Conservation (phyloP, 257 asterid genomes). For the Coffea canephora region DNA sequence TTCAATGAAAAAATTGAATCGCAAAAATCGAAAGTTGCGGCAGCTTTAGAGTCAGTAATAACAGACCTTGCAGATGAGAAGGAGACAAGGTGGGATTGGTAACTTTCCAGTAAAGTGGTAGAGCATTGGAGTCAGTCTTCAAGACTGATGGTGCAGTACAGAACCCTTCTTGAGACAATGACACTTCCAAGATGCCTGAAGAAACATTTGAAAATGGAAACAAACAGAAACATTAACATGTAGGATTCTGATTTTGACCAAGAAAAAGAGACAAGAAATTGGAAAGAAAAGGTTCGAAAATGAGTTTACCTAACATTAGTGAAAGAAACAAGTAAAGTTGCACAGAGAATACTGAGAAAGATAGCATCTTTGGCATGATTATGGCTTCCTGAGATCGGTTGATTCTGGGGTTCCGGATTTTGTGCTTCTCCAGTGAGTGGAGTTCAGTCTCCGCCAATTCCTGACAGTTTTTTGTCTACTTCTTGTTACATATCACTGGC, state of each 20-base stretch:
- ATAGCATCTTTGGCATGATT: slow-evolving; percentile 44
- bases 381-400: slow-evolving; percentile 3
- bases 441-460: slow-evolving; percentile 1
- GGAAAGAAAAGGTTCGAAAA: not conserved
- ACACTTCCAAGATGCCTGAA: slow-evolving; percentile 41
- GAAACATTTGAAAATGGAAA: slow-evolving; percentile 15
- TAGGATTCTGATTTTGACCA: not conserved
- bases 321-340: slow-evolving; percentile 28
- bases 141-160: slow-evolving; percentile 66
- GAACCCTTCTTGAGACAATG: slow-evolving; percentile 58
- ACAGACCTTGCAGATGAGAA: slow-evolving; percentile 76
- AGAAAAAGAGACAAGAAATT: not conserved
- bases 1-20: not conserved
- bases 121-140: slow-evolving; percentile 34
- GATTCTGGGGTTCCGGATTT: slow-evolving; percentile 1
- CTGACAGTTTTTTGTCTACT: slow-evolving; percentile 8
- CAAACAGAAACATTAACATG: slow-evolving; percentile 1
- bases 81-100: slow-evolving; percentile 91
- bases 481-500: not conserved
- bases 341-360: slow-evolving; percentile 32
- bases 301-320: slow-evolving; percentile 30
- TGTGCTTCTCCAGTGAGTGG: slow-evolving; percentile 7
- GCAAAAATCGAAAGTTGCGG: not conserved
- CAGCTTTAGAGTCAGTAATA: not conserved
- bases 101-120: slow-evolving; percentile 82